Conservation (phyloP, 2,329 filamentous ascomycete species). For the Mariannaea sp. region DNA sequence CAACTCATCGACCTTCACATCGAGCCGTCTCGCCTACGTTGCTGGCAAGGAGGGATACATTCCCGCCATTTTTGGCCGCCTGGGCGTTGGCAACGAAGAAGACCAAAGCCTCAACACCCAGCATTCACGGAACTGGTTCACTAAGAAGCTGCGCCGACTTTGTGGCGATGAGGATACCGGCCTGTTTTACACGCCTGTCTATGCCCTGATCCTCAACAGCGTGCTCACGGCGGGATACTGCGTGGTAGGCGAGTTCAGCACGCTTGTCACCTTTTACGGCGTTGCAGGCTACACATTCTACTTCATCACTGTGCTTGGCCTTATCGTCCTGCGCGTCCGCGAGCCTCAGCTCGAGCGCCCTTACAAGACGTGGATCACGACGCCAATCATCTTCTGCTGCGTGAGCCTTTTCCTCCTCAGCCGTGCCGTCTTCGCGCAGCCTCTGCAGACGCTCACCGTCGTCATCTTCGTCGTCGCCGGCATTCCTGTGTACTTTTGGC, state of each 20-base stretch:
- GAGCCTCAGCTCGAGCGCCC: conserved; percentile 89
- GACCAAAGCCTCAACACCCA: conserved; percentile 49
- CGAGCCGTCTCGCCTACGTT: conserved; percentile 87
- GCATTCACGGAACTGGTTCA: conserved; percentile 60
- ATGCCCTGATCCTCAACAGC: conserved; percentile 84
- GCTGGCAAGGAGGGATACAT: conserved; percentile 96
- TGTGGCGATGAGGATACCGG: conserved; percentile 78
- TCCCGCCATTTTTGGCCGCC: conserved; percentile 78
- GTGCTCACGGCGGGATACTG: conserved; percentile 77
- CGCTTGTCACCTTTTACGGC: conserved; percentile 94
- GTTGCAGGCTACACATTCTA: conserved; percentile 98
- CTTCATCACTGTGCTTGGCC: conserved; percentile 89
- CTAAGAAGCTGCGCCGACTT: conserved; percentile 62
- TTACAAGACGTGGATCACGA: conserved; percentile 95
- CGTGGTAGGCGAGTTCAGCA: conserved; percentile 85
- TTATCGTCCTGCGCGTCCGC: conserved; percentile 85
- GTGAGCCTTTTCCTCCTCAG: conserved; percentile 91
- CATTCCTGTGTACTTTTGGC: conserved; percentile 87
- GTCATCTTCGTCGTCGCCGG: conserved; percentile 83
- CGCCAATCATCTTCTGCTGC: conserved; percentile 97
- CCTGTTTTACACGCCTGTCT: conserved; percentile 92
- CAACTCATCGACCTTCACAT: conserved; percentile 93
- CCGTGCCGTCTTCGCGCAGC: conserved; percentile 87
- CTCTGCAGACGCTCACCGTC: conserved; percentile 86
- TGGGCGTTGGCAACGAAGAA: conserved; percentile 68